Evolutionary conservation across 208 protist genomes (phyloP).

Genomic region (Trypanosomatidae sp.): DNA sequence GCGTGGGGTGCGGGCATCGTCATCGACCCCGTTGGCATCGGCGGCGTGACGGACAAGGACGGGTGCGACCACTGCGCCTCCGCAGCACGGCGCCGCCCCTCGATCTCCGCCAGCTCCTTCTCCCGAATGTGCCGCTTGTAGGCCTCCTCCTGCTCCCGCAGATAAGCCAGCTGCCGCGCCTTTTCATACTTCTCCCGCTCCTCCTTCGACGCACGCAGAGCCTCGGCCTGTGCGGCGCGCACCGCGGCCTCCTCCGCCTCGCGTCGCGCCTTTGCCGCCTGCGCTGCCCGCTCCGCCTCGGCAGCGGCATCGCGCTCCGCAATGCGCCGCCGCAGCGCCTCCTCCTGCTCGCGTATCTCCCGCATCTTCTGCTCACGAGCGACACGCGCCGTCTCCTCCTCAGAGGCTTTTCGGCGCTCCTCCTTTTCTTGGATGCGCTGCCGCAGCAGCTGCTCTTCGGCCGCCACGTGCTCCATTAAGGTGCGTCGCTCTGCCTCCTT

Average conservation of each 20-base stretch:
- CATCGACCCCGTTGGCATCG: no score
- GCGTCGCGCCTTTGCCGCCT: slow-evolving; percentile 25
- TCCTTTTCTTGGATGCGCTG: slow-evolving; percentile 52
- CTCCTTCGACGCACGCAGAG: slow-evolving; percentile 34
- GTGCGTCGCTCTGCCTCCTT: slow-evolving; percentile 38
- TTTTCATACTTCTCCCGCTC: slow-evolving; percentile 28
- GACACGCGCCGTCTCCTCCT: slow-evolving; percentile 31
- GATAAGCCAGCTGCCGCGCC: slow-evolving; percentile 37
- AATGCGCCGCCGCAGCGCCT: slow-evolving; percentile 53
- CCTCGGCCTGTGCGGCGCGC: slow-evolving; percentile 35
- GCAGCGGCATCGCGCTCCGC: slow-evolving; percentile 33
- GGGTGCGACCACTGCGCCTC: slow-evolving; percentile 30
- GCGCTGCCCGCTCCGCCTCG: slow-evolving; percentile 13
- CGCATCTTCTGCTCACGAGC: slow-evolving; percentile 38
- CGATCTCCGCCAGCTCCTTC: slow-evolving; percentile 53
- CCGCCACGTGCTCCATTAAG: slow-evolving; percentile 49
- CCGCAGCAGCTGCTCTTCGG: slow-evolving; percentile 69
- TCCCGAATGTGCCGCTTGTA: slow-evolving; percentile 48
- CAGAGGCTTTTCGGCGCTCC: slow-evolving; percentile 36
- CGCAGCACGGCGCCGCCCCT: slow-evolving; percentile 18
- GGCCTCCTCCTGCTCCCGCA: slow-evolving; percentile 57
- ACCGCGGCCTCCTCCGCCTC: slow-evolving; percentile 31
- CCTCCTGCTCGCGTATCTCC: slow-evolving; percentile 73
- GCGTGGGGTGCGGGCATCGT: no score
- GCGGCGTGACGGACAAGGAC: no score